These are phyloP conservation scores for Cunninghamia lanceolata DNA, from an alignment of 75 land plant genomes.

Conservation along the genomic window DNA sequence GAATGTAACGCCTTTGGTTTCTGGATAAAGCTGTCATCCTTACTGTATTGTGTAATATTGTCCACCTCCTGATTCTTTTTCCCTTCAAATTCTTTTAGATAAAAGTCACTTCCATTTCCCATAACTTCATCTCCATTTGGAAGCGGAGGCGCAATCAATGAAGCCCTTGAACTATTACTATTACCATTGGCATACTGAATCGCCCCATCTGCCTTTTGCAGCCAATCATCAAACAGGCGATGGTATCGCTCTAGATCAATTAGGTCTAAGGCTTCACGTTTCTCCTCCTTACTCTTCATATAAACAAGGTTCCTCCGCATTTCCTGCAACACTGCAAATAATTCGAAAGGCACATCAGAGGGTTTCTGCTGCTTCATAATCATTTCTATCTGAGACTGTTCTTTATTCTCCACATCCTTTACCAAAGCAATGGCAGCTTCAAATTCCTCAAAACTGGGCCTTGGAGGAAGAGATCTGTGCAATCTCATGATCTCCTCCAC, in stretches of 20 bases:
- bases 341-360: slow-evolving; percentile 47
- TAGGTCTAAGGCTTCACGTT: slow-evolving; percentile 37
- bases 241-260: slow-evolving; percentile 48
- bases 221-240: slow-evolving; percentile 41
- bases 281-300: slow-evolving; percentile 50
- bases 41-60: neutral
- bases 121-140: neutral
- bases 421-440: slow-evolving; percentile 50
- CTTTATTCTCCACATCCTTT: slow-evolving; percentile 24
- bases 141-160: neutral
- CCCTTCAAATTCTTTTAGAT: neutral
- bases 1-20: neutral
- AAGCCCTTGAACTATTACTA: neutral
- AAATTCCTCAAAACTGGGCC: slow-evolving; percentile 66
- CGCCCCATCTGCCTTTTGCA: slow-evolving; percentile 45
- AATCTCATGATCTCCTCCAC: slow-evolving; percentile 53
- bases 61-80: slow-evolving; percentile 1
- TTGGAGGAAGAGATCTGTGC: slow-evolving; percentile 50
- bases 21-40: slow-evolving; percentile 7
- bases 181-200: slow-evolving; percentile 7
- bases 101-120: neutral
- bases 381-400: slow-evolving; percentile 31
- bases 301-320: slow-evolving; percentile 34
- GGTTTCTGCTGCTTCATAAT: slow-evolving; percentile 30
- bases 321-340: slow-evolving; percentile 56